Evolutionary conservation across 176 grass and related monocot genomes (phyloP).

Genomic region (Bonia amplexicaulis): DNA sequence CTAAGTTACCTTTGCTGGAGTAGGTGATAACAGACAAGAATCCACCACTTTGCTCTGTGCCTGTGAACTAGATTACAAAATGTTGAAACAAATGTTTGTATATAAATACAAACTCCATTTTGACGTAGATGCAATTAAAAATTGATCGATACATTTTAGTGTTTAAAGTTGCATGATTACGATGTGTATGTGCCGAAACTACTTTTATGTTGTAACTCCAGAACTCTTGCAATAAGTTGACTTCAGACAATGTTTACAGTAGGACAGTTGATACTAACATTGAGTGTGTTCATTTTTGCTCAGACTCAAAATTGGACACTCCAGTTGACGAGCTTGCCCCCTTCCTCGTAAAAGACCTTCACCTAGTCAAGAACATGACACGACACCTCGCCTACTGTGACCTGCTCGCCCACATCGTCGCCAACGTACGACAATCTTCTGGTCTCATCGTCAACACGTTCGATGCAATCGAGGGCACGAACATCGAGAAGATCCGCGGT

Average conservation of each 20-base stretch:
- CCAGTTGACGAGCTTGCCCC: not conserved
- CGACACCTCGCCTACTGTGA: not conserved
- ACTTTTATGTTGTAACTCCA: not conserved
- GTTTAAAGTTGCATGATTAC: not conserved
- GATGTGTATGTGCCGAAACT: not conserved
- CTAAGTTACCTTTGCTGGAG: not conserved
- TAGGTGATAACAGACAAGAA: not conserved
- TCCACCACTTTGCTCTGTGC: no score
- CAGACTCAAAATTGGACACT: not conserved
- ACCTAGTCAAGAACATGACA: not conserved
- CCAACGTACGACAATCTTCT: not conserved
- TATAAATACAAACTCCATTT: no score
- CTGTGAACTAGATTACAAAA: no score
- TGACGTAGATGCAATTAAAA: no score
- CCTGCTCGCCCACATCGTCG: not conserved
- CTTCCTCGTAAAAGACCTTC: not conserved
- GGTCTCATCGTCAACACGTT: not conserved
- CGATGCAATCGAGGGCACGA: not conserved
- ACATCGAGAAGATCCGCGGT: not conserved
- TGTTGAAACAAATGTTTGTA: no score
- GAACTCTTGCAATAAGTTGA: not conserved
- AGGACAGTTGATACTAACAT: no score
- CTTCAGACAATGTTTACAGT: no score
- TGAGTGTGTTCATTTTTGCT: not conserved
- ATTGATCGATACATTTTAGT: no score